Evolutionary conservation across 352 stramenopile genomes (phyloP).

Genomic region (Pythium folliculosum): DNA sequence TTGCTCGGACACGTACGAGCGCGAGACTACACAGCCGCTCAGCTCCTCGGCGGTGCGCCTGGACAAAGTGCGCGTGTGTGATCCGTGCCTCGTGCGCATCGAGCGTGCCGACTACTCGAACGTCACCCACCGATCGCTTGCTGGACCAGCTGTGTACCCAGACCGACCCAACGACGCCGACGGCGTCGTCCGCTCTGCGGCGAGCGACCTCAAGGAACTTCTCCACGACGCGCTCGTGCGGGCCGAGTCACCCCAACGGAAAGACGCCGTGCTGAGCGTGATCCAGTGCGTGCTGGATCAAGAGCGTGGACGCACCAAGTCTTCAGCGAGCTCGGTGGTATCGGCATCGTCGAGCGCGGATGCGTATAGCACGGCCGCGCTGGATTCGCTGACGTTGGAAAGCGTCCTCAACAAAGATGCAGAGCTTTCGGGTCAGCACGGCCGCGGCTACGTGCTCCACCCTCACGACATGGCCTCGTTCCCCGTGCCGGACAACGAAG

Average conservation of each 20-base stretch:
- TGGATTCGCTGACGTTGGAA: neutral
- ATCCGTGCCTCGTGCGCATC: constrained; percentile 57
- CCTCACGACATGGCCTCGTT: constrained; percentile 2
- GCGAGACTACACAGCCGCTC: constrained; percentile 1
- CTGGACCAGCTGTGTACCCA: constrained; percentile 29
- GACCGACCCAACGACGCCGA: constrained; percentile 18
- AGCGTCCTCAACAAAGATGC: neutral
- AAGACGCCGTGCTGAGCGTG: constrained; percentile 45
- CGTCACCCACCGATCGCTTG: constrained; percentile 22
- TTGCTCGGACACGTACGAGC: constrained; percentile 40
- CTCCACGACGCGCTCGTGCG: constrained; percentile 40
- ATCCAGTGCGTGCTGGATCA: constrained; percentile 52
- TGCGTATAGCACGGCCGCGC: neutral
- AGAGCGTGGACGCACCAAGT: constrained; percentile 17
- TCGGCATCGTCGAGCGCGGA: neutral
- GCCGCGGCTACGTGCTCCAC: constrained; percentile 27
- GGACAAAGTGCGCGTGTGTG: constrained; percentile 43
- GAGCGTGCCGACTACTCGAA: constrained; percentile 47
- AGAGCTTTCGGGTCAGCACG: constrained; percentile 40
- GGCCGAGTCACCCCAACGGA: constrained; percentile 36
- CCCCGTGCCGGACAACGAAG: constrained; percentile 44
- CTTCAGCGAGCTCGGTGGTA: neutral
- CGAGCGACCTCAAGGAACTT: constrained; percentile 35
- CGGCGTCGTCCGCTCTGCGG: constrained; percentile 12
- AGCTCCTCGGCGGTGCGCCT: constrained; percentile 1